A percentile compares a stretch with the other conserved stretches of the same genome.
Conservation (phyloP, 164 flowering plant species). For the Vitis rotundifolia region DNA sequence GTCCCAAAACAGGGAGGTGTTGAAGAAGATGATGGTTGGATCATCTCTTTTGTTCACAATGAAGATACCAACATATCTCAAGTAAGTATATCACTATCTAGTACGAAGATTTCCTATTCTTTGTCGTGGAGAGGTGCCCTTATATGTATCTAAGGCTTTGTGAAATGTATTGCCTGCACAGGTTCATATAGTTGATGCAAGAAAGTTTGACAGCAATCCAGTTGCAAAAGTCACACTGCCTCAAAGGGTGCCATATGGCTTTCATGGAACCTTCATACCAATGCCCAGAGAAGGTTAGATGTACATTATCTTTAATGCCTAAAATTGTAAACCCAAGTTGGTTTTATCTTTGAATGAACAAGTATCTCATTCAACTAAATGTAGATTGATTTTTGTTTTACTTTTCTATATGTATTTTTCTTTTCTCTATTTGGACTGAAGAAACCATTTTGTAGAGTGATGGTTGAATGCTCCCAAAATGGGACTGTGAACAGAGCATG, state of each 20-base stretch:
- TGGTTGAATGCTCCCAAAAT: too few relatives aligned
- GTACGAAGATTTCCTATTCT: neutral
- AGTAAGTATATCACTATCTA: conserved; percentile 26
- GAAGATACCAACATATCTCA: conserved; percentile 53
- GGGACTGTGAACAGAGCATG: too few relatives aligned
- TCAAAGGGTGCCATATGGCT: conserved; percentile 54
- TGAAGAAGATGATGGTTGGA: conserved; percentile 73
- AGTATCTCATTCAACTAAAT: too few relatives aligned
- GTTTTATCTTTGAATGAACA: too few relatives aligned
- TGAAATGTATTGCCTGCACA: conserved; percentile 16
- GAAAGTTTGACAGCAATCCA: conserved; percentile 39
- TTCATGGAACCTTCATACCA: conserved; percentile 41
- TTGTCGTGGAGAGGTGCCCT: neutral
- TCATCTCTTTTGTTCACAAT: conserved; percentile 57
- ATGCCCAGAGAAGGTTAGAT: neutral
- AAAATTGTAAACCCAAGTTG: neutral
- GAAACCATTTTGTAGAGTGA: too few relatives aligned
- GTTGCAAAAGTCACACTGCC: conserved; percentile 52
- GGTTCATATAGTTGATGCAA: conserved; percentile 55
- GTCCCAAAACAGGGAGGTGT: conserved; percentile 40
- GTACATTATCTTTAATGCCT: too few relatives aligned
- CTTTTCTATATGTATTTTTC: too few relatives aligned
- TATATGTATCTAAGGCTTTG: neutral
- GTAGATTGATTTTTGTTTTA: too few relatives aligned
- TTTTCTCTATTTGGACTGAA: too few relatives aligned